phyloP scores from a whole-genome alignment of 805 yeast genomes.

The Yamadazyma phyllophila region DNA sequence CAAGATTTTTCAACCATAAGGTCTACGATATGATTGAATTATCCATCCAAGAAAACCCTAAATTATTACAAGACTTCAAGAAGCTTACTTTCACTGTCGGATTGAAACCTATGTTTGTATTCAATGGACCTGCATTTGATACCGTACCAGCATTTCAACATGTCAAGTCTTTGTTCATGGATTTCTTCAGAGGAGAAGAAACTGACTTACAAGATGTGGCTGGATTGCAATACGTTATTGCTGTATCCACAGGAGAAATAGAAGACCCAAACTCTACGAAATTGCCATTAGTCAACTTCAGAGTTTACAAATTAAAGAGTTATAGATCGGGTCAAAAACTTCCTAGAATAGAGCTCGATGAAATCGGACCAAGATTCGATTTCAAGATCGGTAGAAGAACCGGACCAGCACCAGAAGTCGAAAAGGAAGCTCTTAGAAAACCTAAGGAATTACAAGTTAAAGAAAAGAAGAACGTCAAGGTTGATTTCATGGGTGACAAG shows the following conservation, averaged over 20 bases:
- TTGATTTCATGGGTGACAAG: slow-evolving; percentile 92
- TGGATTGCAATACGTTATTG: slow-evolving; percentile 87
- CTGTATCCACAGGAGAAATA: slow-evolving; percentile 70
- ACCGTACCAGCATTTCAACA: slow-evolving; percentile 83
- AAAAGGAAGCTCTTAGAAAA: slow-evolving; percentile 79
- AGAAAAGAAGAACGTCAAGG: slow-evolving; percentile 83
- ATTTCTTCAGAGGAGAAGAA: slow-evolving; percentile 84
- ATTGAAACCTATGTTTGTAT: slow-evolving; percentile 88
- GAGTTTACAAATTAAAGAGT: slow-evolving; percentile 86
- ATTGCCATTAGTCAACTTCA: slow-evolving; percentile 80
- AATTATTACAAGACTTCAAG: slow-evolving; percentile 76
- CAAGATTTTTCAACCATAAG: slow-evolving; percentile 86
- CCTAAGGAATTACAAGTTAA: slow-evolving; percentile 81
- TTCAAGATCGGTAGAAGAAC: slow-evolving; percentile 87
- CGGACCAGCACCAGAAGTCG: slow-evolving; percentile 80
- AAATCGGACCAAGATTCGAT: slow-evolving; percentile 93
- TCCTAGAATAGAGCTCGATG: slow-evolving; percentile 92
- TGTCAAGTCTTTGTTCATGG: slow-evolving; percentile 82
- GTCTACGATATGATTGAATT: slow-evolving; percentile 94
- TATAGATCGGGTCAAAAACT: slow-evolving; percentile 79
- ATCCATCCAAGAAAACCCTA: slow-evolving; percentile 60
- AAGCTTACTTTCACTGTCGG: slow-evolving; percentile 82
- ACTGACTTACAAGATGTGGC: slow-evolving; percentile 88
- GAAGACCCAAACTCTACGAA: slow-evolving; percentile 71
- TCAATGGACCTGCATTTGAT: slow-evolving; percentile 91